Evolutionary conservation across 257 asterid species (phyloP), one percentile per base, ranked within the genome.

Genomic region (Ilex asprella): DNA sequence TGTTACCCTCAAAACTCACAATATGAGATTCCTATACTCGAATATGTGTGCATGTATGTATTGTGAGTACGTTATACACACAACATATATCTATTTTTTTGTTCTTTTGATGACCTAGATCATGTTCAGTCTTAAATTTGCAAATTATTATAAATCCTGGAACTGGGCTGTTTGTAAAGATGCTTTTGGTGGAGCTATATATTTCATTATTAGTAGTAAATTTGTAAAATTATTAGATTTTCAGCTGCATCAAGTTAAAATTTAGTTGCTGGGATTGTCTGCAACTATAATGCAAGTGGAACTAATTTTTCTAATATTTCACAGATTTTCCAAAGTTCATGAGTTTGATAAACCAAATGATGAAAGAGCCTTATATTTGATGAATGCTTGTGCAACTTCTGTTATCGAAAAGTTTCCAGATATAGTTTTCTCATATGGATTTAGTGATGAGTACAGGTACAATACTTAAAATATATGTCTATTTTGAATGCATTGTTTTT

Each of bases 321-420:
- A 59, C 74, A 89, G 97, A 64, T 91, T 88, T 70, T 81, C 94
- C 3, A 76, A 88, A 73, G 83, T 71, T 66, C 96, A 86, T 41
- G 86, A 73, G 70, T 88, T 88, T 74, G 92, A 75, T 76, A 91
- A 74, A 58, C 92, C 91, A 14, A 76, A 84, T 60, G 95, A 88
- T 64, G 67, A 30, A 64, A 80, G 70, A 65, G 84, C 83, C 15
- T 60, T 86, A 59, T 78, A 73, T 46, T 75, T 91, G 81, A 88
- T 91, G 96, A 86, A 86, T 80, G 81, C 73, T 15, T 91, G 96
- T 77, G 90, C 90, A 2, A 66, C 52, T 73, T 79, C 73, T 21
- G 81, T 88, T 43, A 21, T 81, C 56, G 94, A 84, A 81, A 85
- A 82, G 63, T 91, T 87, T 70, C 91, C 95, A 31, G 98, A 88